Conservation (phyloP, 495 filamentous ascomycete species). For the Aspergillus wentii region DNA sequence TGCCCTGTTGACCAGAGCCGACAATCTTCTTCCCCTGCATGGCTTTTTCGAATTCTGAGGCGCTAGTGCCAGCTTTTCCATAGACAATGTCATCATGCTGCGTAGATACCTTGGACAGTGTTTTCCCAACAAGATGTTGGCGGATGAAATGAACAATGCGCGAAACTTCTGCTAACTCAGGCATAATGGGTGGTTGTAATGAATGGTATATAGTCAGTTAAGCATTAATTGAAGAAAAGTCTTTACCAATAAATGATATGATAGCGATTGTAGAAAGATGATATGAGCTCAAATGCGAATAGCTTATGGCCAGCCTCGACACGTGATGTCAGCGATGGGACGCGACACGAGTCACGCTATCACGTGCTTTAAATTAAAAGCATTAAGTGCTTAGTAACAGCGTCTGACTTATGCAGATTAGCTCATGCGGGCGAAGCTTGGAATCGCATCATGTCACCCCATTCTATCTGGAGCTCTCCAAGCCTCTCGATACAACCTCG, state of each 20-base stretch:
- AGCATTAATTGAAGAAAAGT: too few species aligned
- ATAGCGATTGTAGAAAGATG: not conserved
- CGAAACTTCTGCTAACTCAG: slow-evolving; percentile 81
- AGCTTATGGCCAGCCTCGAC: too few species aligned
- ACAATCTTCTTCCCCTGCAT: slow-evolving; percentile 73
- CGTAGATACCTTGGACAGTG: slow-evolving; percentile 62
- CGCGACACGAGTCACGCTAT: slow-evolving; percentile 15
- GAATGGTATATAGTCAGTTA: too few species aligned
- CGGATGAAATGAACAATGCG: slow-evolving; percentile 81
- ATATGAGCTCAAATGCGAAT: too few species aligned
- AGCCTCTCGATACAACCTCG: too few species aligned
- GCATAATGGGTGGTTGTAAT: too few species aligned
- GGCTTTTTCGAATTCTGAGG: slow-evolving; percentile 62
- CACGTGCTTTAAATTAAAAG: too few species aligned
- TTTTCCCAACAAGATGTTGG: slow-evolving; percentile 77
- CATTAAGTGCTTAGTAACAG: too few species aligned
- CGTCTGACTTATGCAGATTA: too few species aligned
- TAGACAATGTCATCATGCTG: slow-evolving; percentile 77
- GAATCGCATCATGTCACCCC: too few species aligned
- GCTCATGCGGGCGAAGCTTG: too few species aligned
- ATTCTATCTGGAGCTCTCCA: too few species aligned
- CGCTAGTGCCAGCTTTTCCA: slow-evolving; percentile 80
- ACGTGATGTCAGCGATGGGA: not conserved
- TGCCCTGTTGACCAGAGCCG: slow-evolving; percentile 78
- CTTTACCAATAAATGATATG: not conserved